Evolutionary conservation across 2,329 filamentous ascomycete genomes (phyloP), one percentile per base, ranked within the genome.

Genomic region (Colletotrichum chlorophyti): DNA sequence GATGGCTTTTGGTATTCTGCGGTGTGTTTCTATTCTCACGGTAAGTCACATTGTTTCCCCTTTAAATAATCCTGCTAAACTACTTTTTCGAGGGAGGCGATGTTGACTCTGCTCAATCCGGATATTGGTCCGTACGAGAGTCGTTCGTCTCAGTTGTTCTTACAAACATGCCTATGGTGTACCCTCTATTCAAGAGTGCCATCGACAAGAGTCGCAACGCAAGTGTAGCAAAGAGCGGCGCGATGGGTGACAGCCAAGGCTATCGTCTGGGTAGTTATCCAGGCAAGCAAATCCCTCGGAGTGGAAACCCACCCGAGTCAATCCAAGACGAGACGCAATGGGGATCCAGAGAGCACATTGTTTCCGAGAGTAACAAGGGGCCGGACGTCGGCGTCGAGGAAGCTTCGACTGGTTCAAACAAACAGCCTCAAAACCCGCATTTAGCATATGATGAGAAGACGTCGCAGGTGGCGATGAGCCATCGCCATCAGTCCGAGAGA

Each of bases 151-250:
- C 72, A 6, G 65, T 74, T 12, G 70, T 74, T 23, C 63, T 76
- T 35, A 73, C 73, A 12, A 76, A 76, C 53, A 65, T 75, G 62
- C 74, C 74, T 3, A 73, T 76, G 68, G 63, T 76, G 6, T 75
- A 76, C 43, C 71, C 73, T 9, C 65, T 74, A 5, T 66, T 70
- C 53, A 64, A 61, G 47, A 59, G 29, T 2, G 54, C 63, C 11
- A 60, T 69, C 8, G 65, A 68, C 8, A 67, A 66, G 32, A 60
- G 61, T 4, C 45, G 61, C 8, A 66, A 29, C 21, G 10, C 14
- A 9, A 60, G 57, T 26, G 37, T 45, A 6, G 58, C 51, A 46
- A 60, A 57, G 4, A 58, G 15, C 3, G 32, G n/a, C 4, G 31
- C n/a, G 2, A 11, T 54, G 4, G 50, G 42, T 1, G 42, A 54